Percentiles rank a stretch among this genome's conserved stretches.
Evolutionary conservation across 2,329 filamentous ascomycete species (phyloP).

Genomic region (Penicillium sumatraense): DNA sequence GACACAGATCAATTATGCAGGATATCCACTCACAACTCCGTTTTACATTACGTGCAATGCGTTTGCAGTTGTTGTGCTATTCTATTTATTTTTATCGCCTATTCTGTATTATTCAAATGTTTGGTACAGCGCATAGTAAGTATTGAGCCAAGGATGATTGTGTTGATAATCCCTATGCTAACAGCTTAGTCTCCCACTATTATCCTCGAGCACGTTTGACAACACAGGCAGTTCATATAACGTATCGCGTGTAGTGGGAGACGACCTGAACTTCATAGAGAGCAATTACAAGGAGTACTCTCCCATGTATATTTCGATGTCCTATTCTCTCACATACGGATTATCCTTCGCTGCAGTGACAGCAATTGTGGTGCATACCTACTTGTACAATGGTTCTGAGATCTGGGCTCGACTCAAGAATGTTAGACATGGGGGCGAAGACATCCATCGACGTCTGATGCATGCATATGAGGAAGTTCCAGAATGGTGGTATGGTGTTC

Average conservation of each 20-base stretch:
- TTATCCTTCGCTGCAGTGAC: constrained; percentile 43
- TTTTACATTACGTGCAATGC: constrained; percentile 60
- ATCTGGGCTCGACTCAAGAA: constrained; percentile 41
- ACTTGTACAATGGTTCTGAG: constrained; percentile 39
- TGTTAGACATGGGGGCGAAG: constrained; percentile 50
- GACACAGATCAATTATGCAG: constrained; percentile 39
- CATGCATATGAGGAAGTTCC: constrained; percentile 66
- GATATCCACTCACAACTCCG: constrained; percentile 33
- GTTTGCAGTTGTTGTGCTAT: constrained; percentile 58
- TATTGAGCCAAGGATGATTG: background rate
- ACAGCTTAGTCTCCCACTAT: constrained; percentile 30
- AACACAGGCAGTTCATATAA: constrained; percentile 39
- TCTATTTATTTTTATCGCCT: constrained; percentile 54
- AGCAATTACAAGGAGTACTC: constrained; percentile 35
- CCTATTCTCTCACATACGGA: constrained; percentile 42
- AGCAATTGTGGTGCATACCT: constrained; percentile 39
- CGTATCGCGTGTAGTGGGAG: constrained; percentile 34
- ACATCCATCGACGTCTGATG: constrained; percentile 70
- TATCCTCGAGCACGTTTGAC: constrained; percentile 36
- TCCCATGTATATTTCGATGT: constrained; percentile 43
- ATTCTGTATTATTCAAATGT: constrained; percentile 63
- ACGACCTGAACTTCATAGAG: background rate
- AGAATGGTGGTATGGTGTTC: constrained; percentile 60
- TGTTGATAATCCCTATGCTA: background rate
- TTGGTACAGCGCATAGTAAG: constrained; percentile 47